These are phyloP conservation scores for Staphylotrichum tortipilum DNA, from an alignment of 495 filamentous ascomycete species.

Conservation along the genomic window DNA sequence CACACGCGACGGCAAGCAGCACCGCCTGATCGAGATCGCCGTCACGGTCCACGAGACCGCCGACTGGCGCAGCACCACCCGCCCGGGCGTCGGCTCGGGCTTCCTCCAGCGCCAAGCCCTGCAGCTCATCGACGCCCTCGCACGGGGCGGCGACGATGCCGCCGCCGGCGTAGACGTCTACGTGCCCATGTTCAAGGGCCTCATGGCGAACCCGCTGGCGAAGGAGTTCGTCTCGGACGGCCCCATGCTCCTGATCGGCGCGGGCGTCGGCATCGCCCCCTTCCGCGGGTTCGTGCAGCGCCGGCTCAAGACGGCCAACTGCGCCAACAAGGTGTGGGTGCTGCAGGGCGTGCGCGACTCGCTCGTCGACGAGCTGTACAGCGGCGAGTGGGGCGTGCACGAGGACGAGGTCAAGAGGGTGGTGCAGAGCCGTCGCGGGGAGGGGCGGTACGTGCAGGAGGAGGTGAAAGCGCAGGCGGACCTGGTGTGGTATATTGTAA, in stretches of 20 bases:
- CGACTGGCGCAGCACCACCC: constrained; percentile 63
- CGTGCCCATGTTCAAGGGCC: constrained; percentile 92
- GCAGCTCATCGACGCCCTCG: constrained; percentile 55
- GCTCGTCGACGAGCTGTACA: constrained; percentile 88
- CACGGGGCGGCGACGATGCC: constrained; percentile 45
- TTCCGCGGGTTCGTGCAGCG: constrained; percentile 97
- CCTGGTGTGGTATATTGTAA: constrained; percentile 93
- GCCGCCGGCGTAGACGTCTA: constrained; percentile 59
- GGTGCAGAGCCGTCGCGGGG: constrained; percentile 72
- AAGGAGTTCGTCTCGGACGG: constrained; percentile 83
- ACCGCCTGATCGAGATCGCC: constrained; percentile 85
- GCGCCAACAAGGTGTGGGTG: constrained; percentile 99
- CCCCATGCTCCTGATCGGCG: constrained; percentile 94
- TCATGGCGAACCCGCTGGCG: constrained; percentile 96
- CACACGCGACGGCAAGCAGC: constrained; percentile 56
- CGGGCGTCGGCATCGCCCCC: constrained; percentile 91
- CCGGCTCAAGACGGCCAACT: constrained; percentile 88
- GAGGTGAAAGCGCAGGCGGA: constrained; percentile 82
- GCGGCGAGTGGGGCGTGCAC: constrained; percentile 90
- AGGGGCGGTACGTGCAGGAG: constrained; percentile 77
- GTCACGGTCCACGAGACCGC: constrained; percentile 83
- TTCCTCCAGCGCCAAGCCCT: constrained; percentile 78
- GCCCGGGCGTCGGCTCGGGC: constrained; percentile 69
- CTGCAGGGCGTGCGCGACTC: constrained; percentile 93
- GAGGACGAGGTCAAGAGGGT: constrained; percentile 89